Base-by-base conservation (phyloP, 768 basidiomycete species). In the Suillus spraguei region DNA sequence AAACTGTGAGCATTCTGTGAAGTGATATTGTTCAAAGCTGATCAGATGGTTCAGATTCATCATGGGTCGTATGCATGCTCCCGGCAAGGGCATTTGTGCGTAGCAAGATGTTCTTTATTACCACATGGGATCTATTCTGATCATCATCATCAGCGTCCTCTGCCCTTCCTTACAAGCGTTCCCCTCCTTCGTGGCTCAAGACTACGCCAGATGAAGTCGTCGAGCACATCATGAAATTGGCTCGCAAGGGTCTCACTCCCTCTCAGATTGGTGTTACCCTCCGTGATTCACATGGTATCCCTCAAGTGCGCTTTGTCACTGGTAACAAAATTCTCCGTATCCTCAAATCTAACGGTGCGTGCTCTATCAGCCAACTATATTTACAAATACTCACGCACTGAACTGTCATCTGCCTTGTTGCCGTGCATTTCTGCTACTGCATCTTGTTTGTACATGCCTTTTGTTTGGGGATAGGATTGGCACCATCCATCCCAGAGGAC, bases 51-150 rank as follows among this genome's bases (percentile, higher is more conserved):
- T 8, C 35, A 84, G 78, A 81, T 73, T 65, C 77, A 81, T 71
- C 82, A 94, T 94, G 92, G 92, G 91, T 92, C 94, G 95, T 77
- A 95, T 97, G 94, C 97, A 99, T 88, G 95, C 95, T 88, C 95
- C 95, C 81, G 95, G 95, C 82, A 99, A 99, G 94, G 97, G 96
- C 87, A 97, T 99, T 85, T 93, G 92, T 94, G 80, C 72, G 91
- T 88, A n/a, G 59, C 63, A 54, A 55, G 35, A 50, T 49, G 54
- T 63, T 60, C 65, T 62, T 61, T 49, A 63, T 56, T 63, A 38
- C 4, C 54, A 59, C 53, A 55, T 1, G 5, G 32, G 20, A 53
- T 10, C 11, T n/a, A 33, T n/a, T 6, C 11, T 52, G 50, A 44
- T 36, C 39, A 50, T 35, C 10, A 55, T 32, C 33, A 63, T 28